phyloP scores from a whole-genome alignment of 148 eudicot species.

The Fagopyrum homotropicum region DNA sequence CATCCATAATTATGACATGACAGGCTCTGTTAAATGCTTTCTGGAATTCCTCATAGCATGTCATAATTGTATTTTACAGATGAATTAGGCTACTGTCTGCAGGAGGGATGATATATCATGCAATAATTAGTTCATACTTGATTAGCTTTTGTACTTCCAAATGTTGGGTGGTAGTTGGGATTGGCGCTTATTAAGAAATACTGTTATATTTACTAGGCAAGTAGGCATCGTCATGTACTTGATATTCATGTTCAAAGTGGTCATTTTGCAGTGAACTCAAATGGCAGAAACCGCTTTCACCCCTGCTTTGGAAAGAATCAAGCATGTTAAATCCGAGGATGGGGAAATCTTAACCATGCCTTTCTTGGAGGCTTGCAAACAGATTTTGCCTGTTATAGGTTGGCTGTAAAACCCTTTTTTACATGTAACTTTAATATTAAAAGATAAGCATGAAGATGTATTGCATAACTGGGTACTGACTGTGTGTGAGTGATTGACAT shows the following conservation, averaged over 20 bases:
- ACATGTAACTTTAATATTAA: neutral
- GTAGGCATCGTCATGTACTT: neutral
- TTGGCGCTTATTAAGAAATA: neutral
- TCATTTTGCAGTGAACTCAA: constrained; percentile 19
- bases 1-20: too few species aligned
- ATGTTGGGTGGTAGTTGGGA: neutral
- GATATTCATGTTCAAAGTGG: neutral
- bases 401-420: neutral
- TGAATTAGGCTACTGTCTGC: neutral
- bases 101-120: neutral
- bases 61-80: too few species aligned
- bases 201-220: neutral
- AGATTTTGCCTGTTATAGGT: constrained; percentile 84
- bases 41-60: too few species aligned
- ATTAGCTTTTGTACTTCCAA: neutral
- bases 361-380: constrained; percentile 86
- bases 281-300: constrained; percentile 74
- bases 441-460: neutral
- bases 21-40: too few species aligned
- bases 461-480: neutral
- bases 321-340: constrained; percentile 60
- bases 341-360: constrained; percentile 72
- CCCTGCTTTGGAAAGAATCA: constrained; percentile 65
- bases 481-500: neutral
- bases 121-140: neutral